Conservation (phyloP, 768 basidiomycete species). For the Gymnopilus dilepis region DNA sequence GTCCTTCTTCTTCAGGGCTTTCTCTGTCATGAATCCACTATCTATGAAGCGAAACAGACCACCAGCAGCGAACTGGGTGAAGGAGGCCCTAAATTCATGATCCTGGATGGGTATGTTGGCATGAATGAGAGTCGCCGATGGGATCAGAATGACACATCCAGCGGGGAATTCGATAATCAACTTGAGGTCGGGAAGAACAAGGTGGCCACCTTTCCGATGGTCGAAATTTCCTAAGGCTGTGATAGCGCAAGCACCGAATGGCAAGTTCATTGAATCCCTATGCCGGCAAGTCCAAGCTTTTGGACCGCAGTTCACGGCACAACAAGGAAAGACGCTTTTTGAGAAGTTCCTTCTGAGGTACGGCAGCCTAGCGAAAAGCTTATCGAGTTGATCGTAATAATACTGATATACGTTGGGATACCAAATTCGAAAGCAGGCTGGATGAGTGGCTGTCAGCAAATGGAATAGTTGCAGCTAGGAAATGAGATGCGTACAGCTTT, state of each 20-base stretch:
- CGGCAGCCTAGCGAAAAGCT: background rate
- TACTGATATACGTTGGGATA: too few relatives aligned
- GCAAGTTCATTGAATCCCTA: background rate
- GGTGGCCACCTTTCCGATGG: background rate
- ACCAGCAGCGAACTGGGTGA: background rate
- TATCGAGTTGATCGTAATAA: too few relatives aligned
- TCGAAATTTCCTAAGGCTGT: conserved; percentile 3
- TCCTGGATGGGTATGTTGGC: background rate
- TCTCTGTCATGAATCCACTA: background rate
- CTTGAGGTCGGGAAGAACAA: background rate
- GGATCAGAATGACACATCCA: conserved; percentile 3
- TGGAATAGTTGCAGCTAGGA: too few relatives aligned
- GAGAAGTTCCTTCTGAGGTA: background rate
- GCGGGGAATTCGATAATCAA: conserved; percentile 6
- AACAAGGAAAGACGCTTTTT: background rate
- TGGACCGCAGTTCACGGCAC: background rate
- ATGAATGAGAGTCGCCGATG: conserved; percentile 1
- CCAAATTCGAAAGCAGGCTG: too few relatives aligned
- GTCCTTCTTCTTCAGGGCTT: background rate
- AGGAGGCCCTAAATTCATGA: background rate
- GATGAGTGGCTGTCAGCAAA: too few relatives aligned
- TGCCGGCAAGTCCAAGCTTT: background rate
- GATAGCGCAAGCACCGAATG: conserved; percentile 2
- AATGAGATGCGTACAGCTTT: too few relatives aligned
- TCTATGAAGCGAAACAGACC: background rate